Percentiles rank a stretch among this genome's conserved stretches.
Conservation (phyloP, 495 filamentous ascomycete species). For the Hypoxylon trugodes region DNA sequence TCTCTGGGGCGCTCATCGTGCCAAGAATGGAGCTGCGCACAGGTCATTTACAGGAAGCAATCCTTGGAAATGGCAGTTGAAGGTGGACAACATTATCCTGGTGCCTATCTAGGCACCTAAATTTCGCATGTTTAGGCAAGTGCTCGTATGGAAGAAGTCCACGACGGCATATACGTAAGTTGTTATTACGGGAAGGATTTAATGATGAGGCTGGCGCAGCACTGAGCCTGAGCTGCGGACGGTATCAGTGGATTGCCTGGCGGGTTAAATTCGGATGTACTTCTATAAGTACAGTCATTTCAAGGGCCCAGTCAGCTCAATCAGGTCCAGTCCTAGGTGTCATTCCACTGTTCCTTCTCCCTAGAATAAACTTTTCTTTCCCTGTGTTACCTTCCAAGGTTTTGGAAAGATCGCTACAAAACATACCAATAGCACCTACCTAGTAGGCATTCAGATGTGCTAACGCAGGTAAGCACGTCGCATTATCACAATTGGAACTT, state of each 20-base stretch:
- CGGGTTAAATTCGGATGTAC: constrained; percentile 38
- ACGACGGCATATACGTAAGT: constrained; percentile 20
- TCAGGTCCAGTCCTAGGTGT: not conserved
- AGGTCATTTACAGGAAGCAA: constrained; percentile 2
- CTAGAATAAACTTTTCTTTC: no score
- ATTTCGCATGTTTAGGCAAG: no score
- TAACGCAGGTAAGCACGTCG: not conserved
- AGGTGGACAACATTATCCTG: constrained; percentile 21
- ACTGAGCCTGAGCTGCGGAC: not conserved
- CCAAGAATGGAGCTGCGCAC: constrained; percentile 10
- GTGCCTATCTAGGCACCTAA: not conserved
- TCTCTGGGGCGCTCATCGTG: constrained; percentile 45
- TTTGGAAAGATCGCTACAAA: no score
- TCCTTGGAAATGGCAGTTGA: not conserved
- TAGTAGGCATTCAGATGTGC: not conserved
- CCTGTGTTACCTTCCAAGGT: no score
- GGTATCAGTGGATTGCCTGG: constrained; percentile 18
- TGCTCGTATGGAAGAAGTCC: constrained; percentile 19
- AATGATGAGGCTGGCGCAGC: constrained; percentile 24
- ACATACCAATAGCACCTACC: not conserved
- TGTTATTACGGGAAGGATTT: constrained; percentile 12
- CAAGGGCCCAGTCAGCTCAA: not conserved
- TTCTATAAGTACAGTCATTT: constrained; percentile 14
- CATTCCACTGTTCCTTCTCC: no score
- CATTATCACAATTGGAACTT: no score